These are phyloP conservation scores for Ustilago curta DNA, from an alignment of 1,284 basidiomycete genomes.

Conservation along the genomic window DNA sequence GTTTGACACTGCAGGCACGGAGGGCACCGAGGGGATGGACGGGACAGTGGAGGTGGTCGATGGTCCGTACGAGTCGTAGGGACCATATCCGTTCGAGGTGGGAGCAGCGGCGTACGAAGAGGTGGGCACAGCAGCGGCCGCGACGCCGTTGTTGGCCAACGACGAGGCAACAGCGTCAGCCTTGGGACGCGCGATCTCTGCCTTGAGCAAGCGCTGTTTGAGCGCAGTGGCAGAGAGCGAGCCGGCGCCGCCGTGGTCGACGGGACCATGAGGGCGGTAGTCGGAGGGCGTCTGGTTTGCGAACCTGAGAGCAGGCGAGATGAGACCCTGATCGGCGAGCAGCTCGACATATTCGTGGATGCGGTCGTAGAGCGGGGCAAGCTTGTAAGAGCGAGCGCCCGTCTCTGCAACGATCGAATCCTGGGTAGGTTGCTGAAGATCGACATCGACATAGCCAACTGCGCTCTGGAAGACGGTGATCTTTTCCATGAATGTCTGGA, in stretches of 20 bases:
- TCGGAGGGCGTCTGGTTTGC: constrained; percentile 83
- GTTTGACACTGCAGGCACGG: constrained; percentile 31
- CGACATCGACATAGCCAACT: constrained; percentile 85
- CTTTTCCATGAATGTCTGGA: constrained; percentile 97
- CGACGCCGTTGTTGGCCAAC: constrained; percentile 7
- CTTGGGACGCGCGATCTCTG: constrained; percentile 51
- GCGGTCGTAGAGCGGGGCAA: constrained; percentile 86
- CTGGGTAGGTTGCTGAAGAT: constrained; percentile 74
- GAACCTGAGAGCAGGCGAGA: constrained; percentile 84
- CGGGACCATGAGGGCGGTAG: constrained; percentile 73
- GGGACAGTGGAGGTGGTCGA: constrained; percentile 8
- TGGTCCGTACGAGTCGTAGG: constrained; percentile 38
- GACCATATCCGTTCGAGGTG: constrained; percentile 39
- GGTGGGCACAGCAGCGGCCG: constrained; percentile 22
- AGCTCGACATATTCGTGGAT: constrained; percentile 96
- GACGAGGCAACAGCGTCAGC: constrained; percentile 21
- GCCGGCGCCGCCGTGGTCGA: constrained; percentile 18
- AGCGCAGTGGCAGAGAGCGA: constrained; percentile 35
- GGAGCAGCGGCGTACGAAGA: constrained; percentile 35
- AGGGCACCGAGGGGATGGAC: constrained; percentile 35
- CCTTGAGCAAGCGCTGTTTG: constrained; percentile 54
- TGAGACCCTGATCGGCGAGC: constrained; percentile 87
- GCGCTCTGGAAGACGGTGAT: constrained; percentile 93
- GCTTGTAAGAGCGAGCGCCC: constrained; percentile 80
- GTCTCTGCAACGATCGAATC: constrained; percentile 72